phyloP scores from a whole-genome alignment of 108 stramenopile species.

The Parietichytrium sp. region DNA sequence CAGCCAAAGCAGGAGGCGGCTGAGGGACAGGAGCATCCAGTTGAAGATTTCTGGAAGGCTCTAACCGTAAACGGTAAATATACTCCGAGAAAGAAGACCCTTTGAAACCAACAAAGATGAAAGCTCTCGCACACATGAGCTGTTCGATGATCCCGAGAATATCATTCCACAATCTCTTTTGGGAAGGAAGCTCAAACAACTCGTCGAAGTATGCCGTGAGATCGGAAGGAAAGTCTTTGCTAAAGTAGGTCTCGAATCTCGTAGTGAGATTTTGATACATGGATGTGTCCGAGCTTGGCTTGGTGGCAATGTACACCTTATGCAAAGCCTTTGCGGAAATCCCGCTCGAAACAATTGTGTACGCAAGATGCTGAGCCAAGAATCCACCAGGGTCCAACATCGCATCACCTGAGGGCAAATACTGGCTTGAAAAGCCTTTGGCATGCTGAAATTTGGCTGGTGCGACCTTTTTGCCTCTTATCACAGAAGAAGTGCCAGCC shows the following conservation, averaged over 20 bases:
- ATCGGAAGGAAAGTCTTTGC: not conserved
- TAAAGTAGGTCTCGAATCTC: not conserved
- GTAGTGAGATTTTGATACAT: not conserved
- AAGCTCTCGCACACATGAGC: not conserved
- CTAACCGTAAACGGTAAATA: not conserved
- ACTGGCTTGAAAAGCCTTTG: conserved; percentile 28
- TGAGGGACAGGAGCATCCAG: no score
- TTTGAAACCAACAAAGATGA: conserved; percentile 1
- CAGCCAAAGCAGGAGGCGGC: no score
- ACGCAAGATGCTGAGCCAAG: not conserved
- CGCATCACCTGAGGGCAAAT: not conserved
- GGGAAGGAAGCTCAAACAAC: not conserved
- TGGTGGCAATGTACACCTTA: conserved; percentile 13
- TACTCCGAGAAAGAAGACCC: conserved; percentile 23
- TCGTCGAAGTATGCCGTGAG: not conserved
- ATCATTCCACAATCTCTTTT: not conserved
- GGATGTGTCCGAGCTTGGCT: not conserved
- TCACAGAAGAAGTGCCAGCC: not conserved
- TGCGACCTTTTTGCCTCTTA: no score
- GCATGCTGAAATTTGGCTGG: conserved; percentile 2
- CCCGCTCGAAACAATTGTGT: not conserved
- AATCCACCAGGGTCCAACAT: not conserved
- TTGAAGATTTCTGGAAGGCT: not conserved
- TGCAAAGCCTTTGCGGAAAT: not conserved
- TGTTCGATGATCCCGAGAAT: conserved; percentile 28